A percentile compares a stretch with the other conserved stretches of the same genome.
phyloP scores from a whole-genome alignment of 805 yeast species.

The Saccharomycopsis fibuligera region DNA sequence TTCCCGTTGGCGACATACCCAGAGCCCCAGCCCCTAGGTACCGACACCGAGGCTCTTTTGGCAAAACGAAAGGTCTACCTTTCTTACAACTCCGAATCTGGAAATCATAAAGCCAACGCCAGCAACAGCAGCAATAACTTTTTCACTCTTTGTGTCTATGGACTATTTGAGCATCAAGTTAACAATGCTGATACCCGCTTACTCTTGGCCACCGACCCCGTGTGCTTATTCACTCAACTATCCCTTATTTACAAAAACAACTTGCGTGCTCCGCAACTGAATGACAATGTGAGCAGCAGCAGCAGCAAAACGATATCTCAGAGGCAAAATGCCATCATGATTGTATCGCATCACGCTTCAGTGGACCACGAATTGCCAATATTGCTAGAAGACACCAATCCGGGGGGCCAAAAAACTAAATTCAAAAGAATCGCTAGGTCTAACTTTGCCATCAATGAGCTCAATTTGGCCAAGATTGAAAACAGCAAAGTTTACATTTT shows the following conservation, averaged over 20 bases:
- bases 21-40: too few species aligned
- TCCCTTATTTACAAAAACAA: constrained; percentile 8
- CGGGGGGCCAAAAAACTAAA: background rate
- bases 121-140: background rate
- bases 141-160: constrained; percentile 17
- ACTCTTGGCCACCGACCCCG: constrained; percentile 20
- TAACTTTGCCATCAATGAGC: constrained; percentile 10
- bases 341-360: constrained; percentile 38
- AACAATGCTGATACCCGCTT: background rate
- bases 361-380: constrained; percentile 43
- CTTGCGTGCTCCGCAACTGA: background rate
- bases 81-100: background rate
- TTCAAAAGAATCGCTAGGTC: constrained; percentile 11
- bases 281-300: background rate
- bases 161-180: constrained; percentile 8
- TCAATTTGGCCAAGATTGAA: constrained; percentile 22
- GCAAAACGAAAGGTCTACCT: background rate
- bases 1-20: constrained; percentile 2
- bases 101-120: too few species aligned
- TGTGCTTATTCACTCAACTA: constrained; percentile 18
- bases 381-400: constrained; percentile 35
- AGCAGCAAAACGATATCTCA: background rate
- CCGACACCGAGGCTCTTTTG: background rate
- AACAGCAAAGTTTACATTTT: constrained; percentile 24
- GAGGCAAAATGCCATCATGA: constrained; percentile 10